These are phyloP conservation scores for Rhizophagus sp. DNA, from an alignment of 192 early-diverging fungal genomes.

Conservation along the genomic window DNA sequence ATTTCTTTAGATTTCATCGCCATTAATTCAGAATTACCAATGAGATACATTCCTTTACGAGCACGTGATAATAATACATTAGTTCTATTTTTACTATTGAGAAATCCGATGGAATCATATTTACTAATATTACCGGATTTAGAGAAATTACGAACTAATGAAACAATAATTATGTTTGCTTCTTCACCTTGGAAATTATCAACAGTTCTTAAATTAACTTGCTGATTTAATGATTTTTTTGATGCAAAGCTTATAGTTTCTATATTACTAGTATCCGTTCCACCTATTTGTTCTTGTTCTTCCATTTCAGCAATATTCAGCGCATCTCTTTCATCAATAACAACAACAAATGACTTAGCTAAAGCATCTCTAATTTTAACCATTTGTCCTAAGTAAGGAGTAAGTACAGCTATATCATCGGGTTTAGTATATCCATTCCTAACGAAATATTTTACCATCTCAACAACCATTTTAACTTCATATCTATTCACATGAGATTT, in stretches of 20 bases:
- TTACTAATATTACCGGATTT: background rate
- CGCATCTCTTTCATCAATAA: conserved; percentile 45
- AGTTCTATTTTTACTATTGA: conserved; percentile 54
- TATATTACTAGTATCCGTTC: too few relatives aligned
- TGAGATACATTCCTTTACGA: conserved; percentile 58
- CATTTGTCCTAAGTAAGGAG: conserved; percentile 57
- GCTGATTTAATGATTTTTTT: background rate
- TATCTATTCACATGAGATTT: conserved; percentile 49
- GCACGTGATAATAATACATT: conserved; percentile 62
- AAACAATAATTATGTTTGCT: conserved; percentile 44
- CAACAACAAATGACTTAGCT: conserved; percentile 30
- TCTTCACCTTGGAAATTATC: conserved; percentile 53
- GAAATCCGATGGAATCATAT: conserved; percentile 49
- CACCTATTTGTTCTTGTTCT: too few relatives aligned
- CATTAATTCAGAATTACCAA: conserved; percentile 51
- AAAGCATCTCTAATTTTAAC: conserved; percentile 43
- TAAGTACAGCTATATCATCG: conserved; percentile 54
- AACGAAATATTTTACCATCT: conserved; percentile 49
- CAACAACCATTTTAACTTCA: conserved; percentile 53
- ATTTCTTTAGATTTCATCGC: conserved; percentile 22
- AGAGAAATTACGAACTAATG: conserved; percentile 39
- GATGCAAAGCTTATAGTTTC: background rate
- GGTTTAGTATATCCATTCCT: conserved; percentile 50
- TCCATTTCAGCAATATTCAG: conserved; percentile 35
- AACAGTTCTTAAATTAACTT: conserved; percentile 42